A percentile compares a stretch with the other conserved stretches of the same genome.
Evolutionary conservation across 495 filamentous ascomycete species (phyloP).

Genomic region (Aspergillus sparsus): DNA sequence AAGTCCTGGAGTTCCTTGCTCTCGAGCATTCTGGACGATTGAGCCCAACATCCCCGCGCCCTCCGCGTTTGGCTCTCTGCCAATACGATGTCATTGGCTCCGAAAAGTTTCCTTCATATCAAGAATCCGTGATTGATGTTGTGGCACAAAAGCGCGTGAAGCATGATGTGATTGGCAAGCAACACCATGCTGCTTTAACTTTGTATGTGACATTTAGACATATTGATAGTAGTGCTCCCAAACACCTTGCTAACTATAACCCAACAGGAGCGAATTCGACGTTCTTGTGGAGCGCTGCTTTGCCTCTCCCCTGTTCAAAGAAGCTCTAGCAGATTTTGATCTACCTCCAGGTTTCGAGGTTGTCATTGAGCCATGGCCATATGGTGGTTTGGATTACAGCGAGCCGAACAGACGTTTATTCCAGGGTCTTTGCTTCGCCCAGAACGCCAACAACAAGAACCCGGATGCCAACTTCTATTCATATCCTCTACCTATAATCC

Average conservation of each 20-base stretch:
- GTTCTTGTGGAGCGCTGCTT: conserved; percentile 62
- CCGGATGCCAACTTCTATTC: conserved; percentile 72
- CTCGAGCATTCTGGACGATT: conserved; percentile 51
- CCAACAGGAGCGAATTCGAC: conserved; percentile 59
- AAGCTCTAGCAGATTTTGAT: conserved; percentile 59
- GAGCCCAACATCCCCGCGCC: conserved; percentile 49
- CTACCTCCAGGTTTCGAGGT: conserved; percentile 64
- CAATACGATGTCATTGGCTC: conserved; percentile 65
- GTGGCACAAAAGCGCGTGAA: conserved; percentile 46
- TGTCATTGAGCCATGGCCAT: conserved; percentile 72
- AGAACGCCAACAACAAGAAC: conserved; percentile 41
- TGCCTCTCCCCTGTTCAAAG: conserved; percentile 60
- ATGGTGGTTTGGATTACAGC: conserved; percentile 59
- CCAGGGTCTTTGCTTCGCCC: conserved; percentile 54
- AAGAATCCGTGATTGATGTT: conserved; percentile 65
- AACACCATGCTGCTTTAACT: conserved; percentile 62
- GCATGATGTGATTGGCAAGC: conserved; percentile 56
- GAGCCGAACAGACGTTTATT: conserved; percentile 58
- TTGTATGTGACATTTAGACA: conserved; percentile 38
- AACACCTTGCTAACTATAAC: conserved; percentile 22
- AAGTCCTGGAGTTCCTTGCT: conserved; percentile 49
- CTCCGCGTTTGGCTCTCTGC: conserved; percentile 60
- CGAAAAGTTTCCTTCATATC: conserved; percentile 58
- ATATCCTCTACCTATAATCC: conserved; percentile 74
- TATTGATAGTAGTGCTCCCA: neutral